These are phyloP conservation scores for Eucalyptus shirleyi DNA, from an alignment of 345 rosid species.

Conservation along the genomic window DNA sequence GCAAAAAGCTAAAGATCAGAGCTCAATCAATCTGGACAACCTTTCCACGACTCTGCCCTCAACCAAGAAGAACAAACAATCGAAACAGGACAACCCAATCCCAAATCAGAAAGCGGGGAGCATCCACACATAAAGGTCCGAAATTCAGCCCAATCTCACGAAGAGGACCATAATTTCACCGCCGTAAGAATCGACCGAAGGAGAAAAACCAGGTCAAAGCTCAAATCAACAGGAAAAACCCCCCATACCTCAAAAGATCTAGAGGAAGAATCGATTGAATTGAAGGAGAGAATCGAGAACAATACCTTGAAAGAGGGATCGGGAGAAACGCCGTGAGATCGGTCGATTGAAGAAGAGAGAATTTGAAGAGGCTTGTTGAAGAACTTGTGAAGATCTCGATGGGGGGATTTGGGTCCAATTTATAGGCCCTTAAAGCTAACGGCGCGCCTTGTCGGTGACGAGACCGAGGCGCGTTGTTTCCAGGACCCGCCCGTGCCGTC, in stretches of 20 bases:
- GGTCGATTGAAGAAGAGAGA: neutral
- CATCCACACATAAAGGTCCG: neutral
- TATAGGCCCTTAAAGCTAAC: neutral
- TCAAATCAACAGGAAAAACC: neutral
- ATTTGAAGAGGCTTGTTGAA: neutral
- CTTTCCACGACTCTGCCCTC: neutral
- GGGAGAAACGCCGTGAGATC: neutral
- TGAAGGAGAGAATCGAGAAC: neutral
- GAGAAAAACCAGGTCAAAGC: neutral
- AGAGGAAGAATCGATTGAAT: neutral
- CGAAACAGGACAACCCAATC: neutral
- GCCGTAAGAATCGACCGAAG: neutral
- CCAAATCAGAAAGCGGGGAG: neutral
- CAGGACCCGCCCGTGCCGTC: neutral
- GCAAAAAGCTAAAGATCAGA: neutral
- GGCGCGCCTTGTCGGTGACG: neutral
- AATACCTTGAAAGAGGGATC: neutral
- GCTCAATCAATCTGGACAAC: neutral
- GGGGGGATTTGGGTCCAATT: neutral
- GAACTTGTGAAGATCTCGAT: neutral
- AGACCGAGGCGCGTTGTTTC: neutral
- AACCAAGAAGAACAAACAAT: neutral
- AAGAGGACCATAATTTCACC: neutral
- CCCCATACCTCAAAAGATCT: neutral
- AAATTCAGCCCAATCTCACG: neutral